These are phyloP conservation scores for Paraconiothyrium brasiliense DNA, from an alignment of 2,329 filamentous ascomycete genomes.

Conservation along the genomic window DNA sequence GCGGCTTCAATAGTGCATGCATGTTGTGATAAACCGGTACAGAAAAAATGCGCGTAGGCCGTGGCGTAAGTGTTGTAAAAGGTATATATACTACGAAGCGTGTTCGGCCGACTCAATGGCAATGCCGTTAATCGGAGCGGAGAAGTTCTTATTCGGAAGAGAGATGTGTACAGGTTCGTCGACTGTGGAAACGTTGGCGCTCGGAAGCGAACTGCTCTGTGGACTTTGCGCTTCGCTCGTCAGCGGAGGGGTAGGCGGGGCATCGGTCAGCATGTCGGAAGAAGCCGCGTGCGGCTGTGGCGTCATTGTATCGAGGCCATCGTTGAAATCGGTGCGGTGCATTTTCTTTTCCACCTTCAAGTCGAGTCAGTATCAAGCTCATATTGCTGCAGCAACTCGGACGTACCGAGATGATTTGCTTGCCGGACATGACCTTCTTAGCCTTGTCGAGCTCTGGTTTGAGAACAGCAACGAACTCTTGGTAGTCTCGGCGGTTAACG, in stretches of 20 bases:
- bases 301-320: constrained; percentile 34
- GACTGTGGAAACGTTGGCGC: constrained; percentile 67
- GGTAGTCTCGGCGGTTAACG: constrained; percentile 52
- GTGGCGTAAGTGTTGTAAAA: constrained; percentile 19
- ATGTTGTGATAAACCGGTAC: constrained; percentile 21
- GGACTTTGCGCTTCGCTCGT: constrained; percentile 76
- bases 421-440: constrained; percentile 51
- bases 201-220: constrained; percentile 72
- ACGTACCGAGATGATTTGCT: constrained; percentile 55
- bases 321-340: constrained; percentile 52
- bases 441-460: constrained; percentile 57
- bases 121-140: constrained; percentile 20
- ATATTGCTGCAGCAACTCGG: neutral
- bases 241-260: constrained; percentile 68
- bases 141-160: constrained; percentile 24
- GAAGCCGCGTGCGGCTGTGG: constrained; percentile 24
- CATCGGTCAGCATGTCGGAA: constrained; percentile 25
- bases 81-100: constrained; percentile 28
- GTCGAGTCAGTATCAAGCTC: constrained; percentile 16
- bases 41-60: constrained; percentile 20
- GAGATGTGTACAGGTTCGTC: constrained; percentile 53
- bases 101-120: constrained; percentile 24
- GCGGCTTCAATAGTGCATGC: constrained; percentile 22
- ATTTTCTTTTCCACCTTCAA: constrained; percentile 59
- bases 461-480: constrained; percentile 52